Evolutionary conservation across 2,329 filamentous ascomycete species (phyloP).

Genomic region (Ophiostoma sp.): DNA sequence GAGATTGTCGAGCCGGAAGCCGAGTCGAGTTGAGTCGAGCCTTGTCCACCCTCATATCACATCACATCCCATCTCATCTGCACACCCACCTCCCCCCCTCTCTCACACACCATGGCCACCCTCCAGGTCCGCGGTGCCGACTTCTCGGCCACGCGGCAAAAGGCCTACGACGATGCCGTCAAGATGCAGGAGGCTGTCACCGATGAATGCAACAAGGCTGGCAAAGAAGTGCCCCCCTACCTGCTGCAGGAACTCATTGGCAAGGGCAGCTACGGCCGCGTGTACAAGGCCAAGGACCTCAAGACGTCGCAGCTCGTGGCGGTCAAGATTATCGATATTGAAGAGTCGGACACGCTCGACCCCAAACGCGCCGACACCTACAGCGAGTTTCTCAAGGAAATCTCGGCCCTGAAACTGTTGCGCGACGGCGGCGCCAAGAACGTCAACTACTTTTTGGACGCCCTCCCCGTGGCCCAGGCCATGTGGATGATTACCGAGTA

Average conservation of each 20-base stretch:
- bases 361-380: constrained; percentile 66
- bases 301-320: constrained; percentile 55
- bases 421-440: constrained; percentile 74
- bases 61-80: neutral
- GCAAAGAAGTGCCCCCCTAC: constrained; percentile 60
- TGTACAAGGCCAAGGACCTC: constrained; percentile 59
- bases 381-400: constrained; percentile 68
- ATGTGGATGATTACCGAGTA: constrained; percentile 91
- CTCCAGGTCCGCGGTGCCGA: constrained; percentile 38
- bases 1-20: neutral
- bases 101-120: constrained; percentile 33
- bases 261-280: constrained; percentile 67
- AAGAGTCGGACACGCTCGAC: constrained; percentile 69
- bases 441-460: constrained; percentile 79
- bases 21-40: neutral
- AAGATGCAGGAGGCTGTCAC: constrained; percentile 62
- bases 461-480: constrained; percentile 72
- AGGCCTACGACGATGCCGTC: constrained; percentile 63
- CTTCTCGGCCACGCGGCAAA: constrained; percentile 37
- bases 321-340: constrained; percentile 81
- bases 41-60: neutral
- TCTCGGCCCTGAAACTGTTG: constrained; percentile 68
- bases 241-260: constrained; percentile 65
- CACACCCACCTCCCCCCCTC: neutral
- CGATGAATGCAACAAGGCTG: constrained; percentile 57